Evolutionary conservation across 495 filamentous ascomycete genomes (phyloP).

Genomic region (Cenococcum geophilum): DNA sequence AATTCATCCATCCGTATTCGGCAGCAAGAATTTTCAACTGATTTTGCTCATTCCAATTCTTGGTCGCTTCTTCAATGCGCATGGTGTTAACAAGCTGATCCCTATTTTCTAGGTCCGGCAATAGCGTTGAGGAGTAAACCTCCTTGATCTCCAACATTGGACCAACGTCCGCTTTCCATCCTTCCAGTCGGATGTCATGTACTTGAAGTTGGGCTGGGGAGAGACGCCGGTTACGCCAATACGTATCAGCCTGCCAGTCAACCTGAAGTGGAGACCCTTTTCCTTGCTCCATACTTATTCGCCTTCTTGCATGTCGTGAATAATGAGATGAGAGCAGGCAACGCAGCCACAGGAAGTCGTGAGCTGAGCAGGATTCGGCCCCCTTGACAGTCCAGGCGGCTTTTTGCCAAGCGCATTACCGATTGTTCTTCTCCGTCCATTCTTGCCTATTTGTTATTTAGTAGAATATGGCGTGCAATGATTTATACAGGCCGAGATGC

Average conservation of each 20-base stretch:
- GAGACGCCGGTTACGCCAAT: slow-evolving; percentile 35
- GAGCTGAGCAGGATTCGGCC: not conserved
- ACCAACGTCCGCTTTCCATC: slow-evolving; percentile 21
- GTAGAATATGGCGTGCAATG: too few species aligned
- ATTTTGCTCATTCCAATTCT: slow-evolving; percentile 34
- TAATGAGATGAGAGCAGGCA: not conserved
- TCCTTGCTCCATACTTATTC: slow-evolving; percentile 15
- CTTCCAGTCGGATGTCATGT: slow-evolving; percentile 35
- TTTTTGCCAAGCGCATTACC: too few species aligned
- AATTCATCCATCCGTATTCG: slow-evolving; percentile 40
- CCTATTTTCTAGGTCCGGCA: slow-evolving; percentile 29
- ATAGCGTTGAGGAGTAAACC: slow-evolving; percentile 28
- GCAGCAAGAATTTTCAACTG: slow-evolving; percentile 29
- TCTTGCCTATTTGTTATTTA: too few species aligned
- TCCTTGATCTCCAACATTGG: slow-evolving; percentile 37
- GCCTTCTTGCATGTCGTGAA: slow-evolving; percentile 4
- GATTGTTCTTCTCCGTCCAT: too few species aligned
- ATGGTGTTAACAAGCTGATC: slow-evolving; percentile 17
- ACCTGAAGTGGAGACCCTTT: slow-evolving; percentile 22
- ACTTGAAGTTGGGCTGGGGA: slow-evolving; percentile 39
- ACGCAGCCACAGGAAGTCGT: not conserved
- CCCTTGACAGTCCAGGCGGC: too few species aligned
- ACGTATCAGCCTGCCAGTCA: slow-evolving; percentile 33
- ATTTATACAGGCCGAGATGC: too few species aligned
- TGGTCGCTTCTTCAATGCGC: slow-evolving; percentile 18